Evolutionary conservation across 2,329 filamentous ascomycete genomes (phyloP).

Genomic region (Juglanconis juglandina): DNA sequence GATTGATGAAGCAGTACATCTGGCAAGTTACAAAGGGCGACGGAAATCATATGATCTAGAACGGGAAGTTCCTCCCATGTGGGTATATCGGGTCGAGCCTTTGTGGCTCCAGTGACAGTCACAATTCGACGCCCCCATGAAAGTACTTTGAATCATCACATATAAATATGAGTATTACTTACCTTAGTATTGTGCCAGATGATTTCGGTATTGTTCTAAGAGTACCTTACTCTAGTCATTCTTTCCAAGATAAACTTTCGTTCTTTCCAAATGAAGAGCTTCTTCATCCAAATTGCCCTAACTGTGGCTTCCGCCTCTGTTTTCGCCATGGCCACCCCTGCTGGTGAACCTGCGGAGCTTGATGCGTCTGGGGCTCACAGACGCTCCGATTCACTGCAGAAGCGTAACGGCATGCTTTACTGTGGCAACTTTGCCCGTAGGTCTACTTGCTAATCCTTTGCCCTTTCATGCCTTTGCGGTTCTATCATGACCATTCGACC

Average conservation of each 20-base stretch:
- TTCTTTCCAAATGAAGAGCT: neutral
- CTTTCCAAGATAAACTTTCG: neutral
- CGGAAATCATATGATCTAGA: neutral
- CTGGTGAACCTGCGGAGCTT: neutral
- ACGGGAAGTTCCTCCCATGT: neutral
- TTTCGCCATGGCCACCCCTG: neutral
- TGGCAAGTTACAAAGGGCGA: neutral
- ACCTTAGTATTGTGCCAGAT: neutral
- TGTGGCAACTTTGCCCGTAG: conserved; percentile 2
- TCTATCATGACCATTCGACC: neutral
- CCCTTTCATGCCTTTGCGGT: too few species aligned
- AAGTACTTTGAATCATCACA: neutral
- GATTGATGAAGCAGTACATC: neutral
- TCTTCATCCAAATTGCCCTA: neutral
- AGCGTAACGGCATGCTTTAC: conserved; percentile 1
- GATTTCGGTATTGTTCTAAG: neutral
- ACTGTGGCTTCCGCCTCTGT: neutral
- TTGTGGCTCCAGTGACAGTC: neutral
- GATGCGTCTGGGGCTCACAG: neutral
- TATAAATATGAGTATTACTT: neutral
- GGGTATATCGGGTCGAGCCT: neutral
- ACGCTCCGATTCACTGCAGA: neutral
- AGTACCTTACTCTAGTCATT: neutral
- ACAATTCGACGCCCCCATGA: neutral
- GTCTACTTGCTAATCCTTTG: neutral